These are phyloP conservation scores for Fusarium zealandicum DNA, from an alignment of 2,329 filamentous ascomycete species.

Conservation along the genomic window DNA sequence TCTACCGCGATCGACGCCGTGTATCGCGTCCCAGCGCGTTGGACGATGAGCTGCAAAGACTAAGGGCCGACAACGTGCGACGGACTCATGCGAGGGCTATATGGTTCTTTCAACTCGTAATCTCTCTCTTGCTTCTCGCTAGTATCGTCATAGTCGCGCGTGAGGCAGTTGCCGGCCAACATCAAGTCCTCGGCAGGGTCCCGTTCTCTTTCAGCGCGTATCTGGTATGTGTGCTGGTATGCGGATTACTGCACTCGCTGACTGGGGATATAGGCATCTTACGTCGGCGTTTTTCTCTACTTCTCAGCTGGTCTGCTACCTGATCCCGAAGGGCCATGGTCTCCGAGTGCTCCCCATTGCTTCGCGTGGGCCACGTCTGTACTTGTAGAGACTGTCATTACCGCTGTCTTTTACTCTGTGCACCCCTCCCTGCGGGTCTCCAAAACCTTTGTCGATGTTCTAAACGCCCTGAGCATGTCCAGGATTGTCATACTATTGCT, in stretches of 20 bases:
- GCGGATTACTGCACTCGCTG: neutral
- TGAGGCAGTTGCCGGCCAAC: constrained; percentile 43
- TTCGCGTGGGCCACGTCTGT: constrained; percentile 48
- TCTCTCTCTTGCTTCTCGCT: constrained; percentile 45
- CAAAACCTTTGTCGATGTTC: constrained; percentile 39
- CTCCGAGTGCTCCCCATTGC: constrained; percentile 47
- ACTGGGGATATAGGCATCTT: constrained; percentile 44
- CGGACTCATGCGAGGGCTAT: constrained; percentile 46
- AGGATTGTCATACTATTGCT: constrained; percentile 45
- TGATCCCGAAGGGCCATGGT: constrained; percentile 55
- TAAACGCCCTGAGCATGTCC: constrained; percentile 44
- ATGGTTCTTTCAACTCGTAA: constrained; percentile 46
- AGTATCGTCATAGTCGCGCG: constrained; percentile 45
- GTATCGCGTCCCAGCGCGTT: constrained; percentile 36
- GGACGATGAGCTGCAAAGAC: constrained; percentile 41
- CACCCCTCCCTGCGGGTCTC: constrained; percentile 43
- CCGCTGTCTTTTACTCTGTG: constrained; percentile 44
- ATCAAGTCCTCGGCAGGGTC: constrained; percentile 36
- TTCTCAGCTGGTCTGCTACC: constrained; percentile 52
- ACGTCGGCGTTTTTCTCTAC: constrained; percentile 52
- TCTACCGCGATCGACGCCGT: constrained; percentile 45
- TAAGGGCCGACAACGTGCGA: constrained; percentile 38
- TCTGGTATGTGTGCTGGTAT: constrained; percentile 40
- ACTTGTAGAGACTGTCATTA: constrained; percentile 48
- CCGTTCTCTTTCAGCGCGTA: constrained; percentile 52